Conservation (phyloP, 257 asterid genomes). For the Scutellaria baicalensis region DNA sequence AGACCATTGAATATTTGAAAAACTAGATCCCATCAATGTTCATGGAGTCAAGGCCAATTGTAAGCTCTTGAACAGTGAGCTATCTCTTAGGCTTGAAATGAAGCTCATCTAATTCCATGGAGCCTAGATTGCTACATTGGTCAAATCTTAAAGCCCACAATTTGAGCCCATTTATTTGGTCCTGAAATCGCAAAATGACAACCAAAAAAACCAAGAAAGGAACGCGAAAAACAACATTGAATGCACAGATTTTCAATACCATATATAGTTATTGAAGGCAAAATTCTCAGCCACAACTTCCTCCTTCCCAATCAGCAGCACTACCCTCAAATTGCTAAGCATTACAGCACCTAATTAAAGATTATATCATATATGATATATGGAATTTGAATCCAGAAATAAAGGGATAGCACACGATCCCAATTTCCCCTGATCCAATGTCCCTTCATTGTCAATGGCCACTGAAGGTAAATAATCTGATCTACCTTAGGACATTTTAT, state of each 20-base stretch:
- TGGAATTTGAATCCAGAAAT: background rate
- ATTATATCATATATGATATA: background rate
- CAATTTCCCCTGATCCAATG: background rate
- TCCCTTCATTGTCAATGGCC: background rate
- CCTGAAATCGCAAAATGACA: background rate
- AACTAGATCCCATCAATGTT: background rate
- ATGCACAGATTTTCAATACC: background rate
- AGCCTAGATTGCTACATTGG: background rate
- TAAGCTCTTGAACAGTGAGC: background rate
- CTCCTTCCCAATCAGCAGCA: background rate
- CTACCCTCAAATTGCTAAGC: background rate
- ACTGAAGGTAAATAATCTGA: background rate
- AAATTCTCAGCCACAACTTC: background rate
- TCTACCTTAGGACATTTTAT: conserved; percentile 10
- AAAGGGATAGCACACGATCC: background rate
- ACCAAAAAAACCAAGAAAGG: background rate
- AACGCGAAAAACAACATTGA: background rate
- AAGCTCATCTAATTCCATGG: background rate
- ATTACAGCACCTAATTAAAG: background rate
- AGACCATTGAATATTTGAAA: background rate
- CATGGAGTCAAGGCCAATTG: background rate
- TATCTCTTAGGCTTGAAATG: background rate
- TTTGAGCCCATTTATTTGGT: background rate
- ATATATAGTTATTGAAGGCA: background rate
- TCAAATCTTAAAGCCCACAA: background rate